These are phyloP conservation scores for Metschnikowia chrysomelidarum DNA, from an alignment of 805 yeast genomes.

Conservation along the genomic window DNA sequence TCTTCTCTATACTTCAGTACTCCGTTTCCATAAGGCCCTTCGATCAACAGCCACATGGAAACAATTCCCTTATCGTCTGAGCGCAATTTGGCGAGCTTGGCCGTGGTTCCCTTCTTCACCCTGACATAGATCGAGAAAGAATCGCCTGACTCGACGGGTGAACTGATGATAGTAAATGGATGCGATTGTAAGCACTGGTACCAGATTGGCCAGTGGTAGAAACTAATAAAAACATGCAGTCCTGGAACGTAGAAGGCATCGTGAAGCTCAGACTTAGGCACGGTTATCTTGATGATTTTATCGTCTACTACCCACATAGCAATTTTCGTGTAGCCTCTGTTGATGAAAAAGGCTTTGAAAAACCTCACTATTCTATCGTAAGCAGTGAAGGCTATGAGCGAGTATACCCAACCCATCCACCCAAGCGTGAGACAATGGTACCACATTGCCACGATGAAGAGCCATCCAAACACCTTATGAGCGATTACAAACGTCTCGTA, in stretches of 20 bases:
- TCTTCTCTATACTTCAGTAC: slow-evolving; percentile 7
- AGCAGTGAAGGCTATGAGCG: slow-evolving; percentile 16
- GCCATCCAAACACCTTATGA: slow-evolving; percentile 19
- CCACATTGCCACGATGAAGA: slow-evolving; percentile 21
- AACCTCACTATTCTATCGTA: slow-evolving; percentile 16
- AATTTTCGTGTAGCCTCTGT: slow-evolving; percentile 16
- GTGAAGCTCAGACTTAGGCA: slow-evolving; percentile 15
- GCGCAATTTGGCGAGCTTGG: slow-evolving; percentile 10
- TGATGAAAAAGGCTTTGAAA: slow-evolving; percentile 16
- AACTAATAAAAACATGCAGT: slow-evolving; percentile 16
- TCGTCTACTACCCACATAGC: slow-evolving; percentile 12
- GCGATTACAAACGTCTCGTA: slow-evolving; percentile 16
- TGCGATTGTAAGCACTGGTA: slow-evolving; percentile 20
- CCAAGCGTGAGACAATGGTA: slow-evolving; percentile 18
- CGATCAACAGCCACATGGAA: slow-evolving; percentile 18
- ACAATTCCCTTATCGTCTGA: slow-evolving; percentile 16
- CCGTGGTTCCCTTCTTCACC: slow-evolving; percentile 18
- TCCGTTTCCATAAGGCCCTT: slow-evolving; percentile 21
- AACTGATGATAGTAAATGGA: slow-evolving; percentile 17
- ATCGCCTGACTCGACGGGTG: slow-evolving; percentile 15
- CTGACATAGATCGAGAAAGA: slow-evolving; percentile 17
- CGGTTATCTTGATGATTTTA: slow-evolving; percentile 14
- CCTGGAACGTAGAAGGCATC: slow-evolving; percentile 18
- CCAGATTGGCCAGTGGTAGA: slow-evolving; percentile 20
- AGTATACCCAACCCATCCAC: slow-evolving; percentile 23